phyloP scores from a whole-genome alignment of 2,329 filamentous ascomycete genomes.

The Trichophyton verrucosum region DNA sequence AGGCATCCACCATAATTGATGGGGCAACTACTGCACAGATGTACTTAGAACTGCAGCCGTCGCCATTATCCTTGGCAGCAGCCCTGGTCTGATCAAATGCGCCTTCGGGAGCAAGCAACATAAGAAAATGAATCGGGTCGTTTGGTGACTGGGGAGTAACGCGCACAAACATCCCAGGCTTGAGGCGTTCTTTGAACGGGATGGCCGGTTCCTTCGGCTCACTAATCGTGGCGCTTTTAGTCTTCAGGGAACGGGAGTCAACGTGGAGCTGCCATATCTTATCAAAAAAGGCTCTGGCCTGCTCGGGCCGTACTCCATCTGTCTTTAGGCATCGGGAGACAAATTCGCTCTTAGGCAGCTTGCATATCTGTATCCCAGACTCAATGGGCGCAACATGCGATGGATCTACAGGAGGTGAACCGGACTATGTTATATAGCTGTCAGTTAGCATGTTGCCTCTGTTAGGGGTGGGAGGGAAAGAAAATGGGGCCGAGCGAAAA shows the following conservation, averaged over 20 bases:
- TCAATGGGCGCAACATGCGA: constrained; percentile 1
- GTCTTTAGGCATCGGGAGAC: constrained; percentile 1
- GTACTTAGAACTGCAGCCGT: neutral
- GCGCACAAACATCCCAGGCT: constrained; percentile 2
- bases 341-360: neutral
- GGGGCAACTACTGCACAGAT: constrained; percentile 2
- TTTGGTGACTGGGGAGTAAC: neutral
- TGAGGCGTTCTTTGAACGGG: constrained; percentile 1
- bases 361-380: neutral
- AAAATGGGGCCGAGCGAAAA: too few species aligned
- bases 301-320: constrained; percentile 1
- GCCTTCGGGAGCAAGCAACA: neutral
- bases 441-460: neutral
- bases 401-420: neutral
- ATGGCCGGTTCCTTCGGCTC: neutral
- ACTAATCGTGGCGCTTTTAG: neutral
- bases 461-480: neutral
- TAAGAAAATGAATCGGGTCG: neutral
- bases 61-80: neutral
- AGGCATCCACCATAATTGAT: neutral
- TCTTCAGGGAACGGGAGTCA: neutral
- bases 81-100: neutral
- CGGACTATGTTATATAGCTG: neutral
- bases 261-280: constrained; percentile 3
- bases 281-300: constrained; percentile 1